Base-by-base conservation (phyloP, 148 eudicot genomes). In the Heliamphora exappendiculata region DNA sequence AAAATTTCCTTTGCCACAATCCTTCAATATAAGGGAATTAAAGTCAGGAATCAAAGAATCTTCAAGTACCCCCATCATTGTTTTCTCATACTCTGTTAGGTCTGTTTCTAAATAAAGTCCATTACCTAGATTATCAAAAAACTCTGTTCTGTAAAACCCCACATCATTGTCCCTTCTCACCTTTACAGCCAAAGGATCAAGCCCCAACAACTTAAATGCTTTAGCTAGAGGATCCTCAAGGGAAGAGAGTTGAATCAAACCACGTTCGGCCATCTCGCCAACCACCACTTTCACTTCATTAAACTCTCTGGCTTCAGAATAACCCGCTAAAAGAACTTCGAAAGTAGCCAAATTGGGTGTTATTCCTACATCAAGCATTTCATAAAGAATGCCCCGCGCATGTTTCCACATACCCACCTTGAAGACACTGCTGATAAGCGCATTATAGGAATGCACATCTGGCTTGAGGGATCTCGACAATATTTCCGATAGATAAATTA, bases 21-120 rank as follows among this genome's bases (percentile, higher is more conserved):
- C 82, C 66, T 81, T 82, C 74, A 71, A 14, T 53, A 89, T 68
- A 66, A 81, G 76, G 55, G 80, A 67, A 74, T 86, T 87, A 55
- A 89, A 89, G 77, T 93, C 92, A 7, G 90, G 96, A 72, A 88
- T 29, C 81, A 93, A 80, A 26, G 87, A 81, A 73, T 85, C 96
- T 45, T 86, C 78, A 47, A 93, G 91, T 82, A 91, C 84, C 54
- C 72, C 72, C 17, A 51, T 47, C 75, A 90, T 55, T 51, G 53
- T 77, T 70, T 75, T 80, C 76, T 93, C 98, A 84, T 80, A 91
- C 66, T 82, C 84, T 17, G 76, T 86, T 64, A 86, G 3, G 49
- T 93, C 83, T 54, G 92, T 81, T 36, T 93, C 94, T 71, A 93
- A 83, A 86, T 89, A 93, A 74, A 93, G 94, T 45, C 98, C 98